Percentiles rank a stretch among this genome's conserved stretches.
Evolutionary conservation across 495 filamentous ascomycete species (phyloP).

Genomic region (Daldinia concentrica): DNA sequence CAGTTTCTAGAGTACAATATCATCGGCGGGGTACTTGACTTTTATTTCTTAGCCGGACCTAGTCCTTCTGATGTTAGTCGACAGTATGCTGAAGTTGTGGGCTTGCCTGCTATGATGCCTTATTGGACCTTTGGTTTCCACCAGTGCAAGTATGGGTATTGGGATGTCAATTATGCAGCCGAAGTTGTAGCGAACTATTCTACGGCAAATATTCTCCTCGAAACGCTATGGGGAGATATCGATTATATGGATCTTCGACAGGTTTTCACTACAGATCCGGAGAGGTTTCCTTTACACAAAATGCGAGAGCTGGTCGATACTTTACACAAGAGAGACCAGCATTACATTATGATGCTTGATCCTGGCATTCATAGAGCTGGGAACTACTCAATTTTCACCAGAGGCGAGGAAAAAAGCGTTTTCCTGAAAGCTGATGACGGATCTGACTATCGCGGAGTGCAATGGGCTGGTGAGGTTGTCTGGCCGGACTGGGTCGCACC

Average conservation of each 20-base stretch:
- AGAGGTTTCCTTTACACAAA: slow-evolving; percentile 73
- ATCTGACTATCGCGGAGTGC: slow-evolving; percentile 74
- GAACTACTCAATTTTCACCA: slow-evolving; percentile 70
- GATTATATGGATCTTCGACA: slow-evolving; percentile 70
- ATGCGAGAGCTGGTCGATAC: slow-evolving; percentile 72
- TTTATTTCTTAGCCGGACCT: slow-evolving; percentile 83
- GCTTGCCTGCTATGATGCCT: slow-evolving; percentile 79
- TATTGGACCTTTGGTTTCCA: slow-evolving; percentile 89
- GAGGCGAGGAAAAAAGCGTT: slow-evolving; percentile 65
- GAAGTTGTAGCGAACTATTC: slow-evolving; percentile 77
- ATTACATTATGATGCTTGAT: slow-evolving; percentile 89
- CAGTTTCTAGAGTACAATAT: slow-evolving; percentile 87
- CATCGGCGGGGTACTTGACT: slow-evolving; percentile 80
- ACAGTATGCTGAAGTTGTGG: slow-evolving; percentile 78
- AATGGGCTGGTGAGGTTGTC: slow-evolving; percentile 85
- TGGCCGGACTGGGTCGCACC: slow-evolving; percentile 86
- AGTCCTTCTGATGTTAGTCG: slow-evolving; percentile 73
- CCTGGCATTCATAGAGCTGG: slow-evolving; percentile 71
- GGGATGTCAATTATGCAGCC: slow-evolving; percentile 73
- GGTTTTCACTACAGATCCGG: slow-evolving; percentile 77
- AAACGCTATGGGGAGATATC: slow-evolving; percentile 85
- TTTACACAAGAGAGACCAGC: slow-evolving; percentile 75
- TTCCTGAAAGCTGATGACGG: slow-evolving; percentile 73
- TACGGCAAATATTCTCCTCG: slow-evolving; percentile 72
- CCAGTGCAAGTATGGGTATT: slow-evolving; percentile 84